A percentile compares a stretch with the other conserved stretches of the same genome.
phyloP scores from a whole-genome alignment of 192 early-diverging fungal species.

The Dimargaris cristalligena region DNA sequence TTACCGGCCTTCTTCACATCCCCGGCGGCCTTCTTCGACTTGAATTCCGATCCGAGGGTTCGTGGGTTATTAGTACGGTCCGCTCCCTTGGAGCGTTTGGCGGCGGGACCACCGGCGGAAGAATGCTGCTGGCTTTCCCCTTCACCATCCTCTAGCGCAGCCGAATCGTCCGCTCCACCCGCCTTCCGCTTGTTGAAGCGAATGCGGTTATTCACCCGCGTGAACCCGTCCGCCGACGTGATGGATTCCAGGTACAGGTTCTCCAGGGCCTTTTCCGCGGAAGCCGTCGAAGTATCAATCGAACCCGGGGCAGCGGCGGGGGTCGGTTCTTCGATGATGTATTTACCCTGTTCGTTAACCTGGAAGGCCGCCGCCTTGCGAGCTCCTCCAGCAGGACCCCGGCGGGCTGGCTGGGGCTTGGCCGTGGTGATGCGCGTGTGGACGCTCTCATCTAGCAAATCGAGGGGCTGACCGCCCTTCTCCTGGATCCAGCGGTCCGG shows the following conservation, averaged over 20 bases:
- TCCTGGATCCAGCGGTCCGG: slow-evolving; percentile 44
- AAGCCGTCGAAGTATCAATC: slow-evolving; percentile 20
- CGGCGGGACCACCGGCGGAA: slow-evolving; percentile 19
- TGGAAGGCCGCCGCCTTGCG: slow-evolving; percentile 41
- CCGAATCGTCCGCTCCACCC: slow-evolving; percentile 16
- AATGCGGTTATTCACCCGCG: slow-evolving; percentile 66
- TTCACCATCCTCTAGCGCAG: slow-evolving; percentile 22
- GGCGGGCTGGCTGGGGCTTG: slow-evolving; percentile 21
- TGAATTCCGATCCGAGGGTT: slow-evolving; percentile 59
- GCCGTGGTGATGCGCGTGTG: slow-evolving; percentile 41
- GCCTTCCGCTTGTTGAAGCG: slow-evolving; percentile 71
- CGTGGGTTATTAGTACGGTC: slow-evolving; percentile 14
- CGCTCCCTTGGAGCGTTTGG: slow-evolving; percentile 20
- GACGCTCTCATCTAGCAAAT: slow-evolving; percentile 78
- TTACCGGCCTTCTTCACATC: slow-evolving; percentile 81
- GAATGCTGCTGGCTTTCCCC: slow-evolving; percentile 32
- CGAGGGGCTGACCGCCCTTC: slow-evolving; percentile 52
- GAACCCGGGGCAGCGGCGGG: slow-evolving; percentile 21
- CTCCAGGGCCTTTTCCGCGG: slow-evolving; percentile 31
- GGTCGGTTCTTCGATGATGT: slow-evolving; percentile 63
- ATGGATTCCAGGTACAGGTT: slow-evolving; percentile 77
- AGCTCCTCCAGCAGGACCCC: slow-evolving; percentile 26
- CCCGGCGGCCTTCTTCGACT: slow-evolving; percentile 71
- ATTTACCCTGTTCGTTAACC: slow-evolving; percentile 52
- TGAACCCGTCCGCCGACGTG: slow-evolving; percentile 66